Evolutionary conservation across 2,329 filamentous ascomycete genomes (phyloP), one percentile per base, ranked within the genome.

Genomic region (Ophiostoma novo-ulmi): DNA sequence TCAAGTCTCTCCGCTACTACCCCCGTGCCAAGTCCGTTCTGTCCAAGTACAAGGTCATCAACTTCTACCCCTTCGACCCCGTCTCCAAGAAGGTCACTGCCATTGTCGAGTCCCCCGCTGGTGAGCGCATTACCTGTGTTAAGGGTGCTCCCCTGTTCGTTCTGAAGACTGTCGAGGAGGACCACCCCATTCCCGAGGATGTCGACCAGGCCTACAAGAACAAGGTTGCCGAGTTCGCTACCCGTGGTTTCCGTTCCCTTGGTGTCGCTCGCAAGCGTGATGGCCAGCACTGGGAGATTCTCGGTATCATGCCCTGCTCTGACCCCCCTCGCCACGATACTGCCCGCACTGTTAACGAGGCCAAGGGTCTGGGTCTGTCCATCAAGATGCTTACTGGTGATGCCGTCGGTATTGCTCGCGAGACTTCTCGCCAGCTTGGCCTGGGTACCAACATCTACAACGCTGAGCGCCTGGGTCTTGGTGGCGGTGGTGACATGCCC

Each of bases 301-400:
- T 97, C 76, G 93, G 93, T 77, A 97, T 97, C 77, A 94, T 97
- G 91, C 93, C 93, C 78, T 97, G 93, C 86, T 92, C 90, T 77
- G 93, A 97, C 80, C 93, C 93, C 76, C 93, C 93, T 76, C 91
- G 93, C 78, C 89, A 96, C 83, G 93, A 97, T 78, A 97, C 93
- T 76, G 92, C 89, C 77, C 91, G 92, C 80, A 97, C 93, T 73
- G 91, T 97, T 82, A 90, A 91, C 80, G 93, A 97, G 82, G 93
- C 93, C 78, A 94, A 95, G 85, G 86, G 84, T 74, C 88, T 97
- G 72, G 93, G 93, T 85, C 85, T 97, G 73, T 93, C 91, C 75
- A 93, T 97, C 82, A 97, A 97, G 87, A 97, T 97, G 92, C 87
- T 97, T 83, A 97, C 93, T 82, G 93, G 93, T 86, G 93, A 97